These are phyloP conservation scores for Turritis glabra DNA, from an alignment of 345 rosid species.

Conservation along the genomic window DNA sequence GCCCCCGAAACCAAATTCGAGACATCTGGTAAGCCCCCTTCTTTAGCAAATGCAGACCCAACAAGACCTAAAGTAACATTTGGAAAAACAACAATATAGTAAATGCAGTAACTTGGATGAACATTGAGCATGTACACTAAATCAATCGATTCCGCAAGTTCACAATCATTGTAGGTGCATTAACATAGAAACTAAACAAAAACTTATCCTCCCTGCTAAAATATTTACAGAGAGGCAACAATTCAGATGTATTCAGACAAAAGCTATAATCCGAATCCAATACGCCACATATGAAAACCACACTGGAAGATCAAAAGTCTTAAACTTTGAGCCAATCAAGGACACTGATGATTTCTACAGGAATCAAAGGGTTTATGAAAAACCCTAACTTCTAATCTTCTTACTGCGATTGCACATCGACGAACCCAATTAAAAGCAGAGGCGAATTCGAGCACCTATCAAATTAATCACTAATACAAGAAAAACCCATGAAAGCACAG, in stretches of 20 bases:
- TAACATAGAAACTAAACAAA: background rate
- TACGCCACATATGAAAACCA: background rate
- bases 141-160: background rate
- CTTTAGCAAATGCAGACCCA: conserved; percentile 83
- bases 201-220: background rate
- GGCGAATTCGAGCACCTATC: background rate
- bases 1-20: conserved; percentile 66
- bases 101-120: background rate
- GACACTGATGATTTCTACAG: conserved; percentile 12
- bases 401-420: background rate
- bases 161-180: background rate
- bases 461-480: background rate
- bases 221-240: background rate
- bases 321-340: background rate
- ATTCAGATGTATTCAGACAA: background rate
- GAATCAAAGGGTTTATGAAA: conserved; percentile 27
- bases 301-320: background rate
- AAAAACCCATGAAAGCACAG: too few relatives aligned
- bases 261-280: background rate
- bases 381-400: conserved; percentile 30
- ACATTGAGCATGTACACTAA: background rate
- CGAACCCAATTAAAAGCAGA: background rate
- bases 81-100: background rate
- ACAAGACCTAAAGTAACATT: conserved; percentile 54
- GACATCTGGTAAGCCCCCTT: conserved; percentile 49